phyloP scores from a whole-genome alignment of 441 rosid species.

The Rhodomyrtus psidioides region DNA sequence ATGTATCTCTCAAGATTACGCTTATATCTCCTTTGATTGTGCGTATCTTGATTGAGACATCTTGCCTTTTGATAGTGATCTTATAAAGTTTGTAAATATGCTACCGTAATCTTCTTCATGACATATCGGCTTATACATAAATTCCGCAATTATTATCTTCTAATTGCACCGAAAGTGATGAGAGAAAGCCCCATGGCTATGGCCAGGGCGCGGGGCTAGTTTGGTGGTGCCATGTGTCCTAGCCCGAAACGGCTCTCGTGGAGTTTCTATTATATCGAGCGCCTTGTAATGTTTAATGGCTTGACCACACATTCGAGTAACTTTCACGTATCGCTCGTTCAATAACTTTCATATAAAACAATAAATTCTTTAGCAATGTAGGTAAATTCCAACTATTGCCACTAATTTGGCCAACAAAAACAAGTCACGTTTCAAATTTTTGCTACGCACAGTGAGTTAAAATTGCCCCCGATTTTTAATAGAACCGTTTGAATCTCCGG shows the following conservation, averaged over 20 bases:
- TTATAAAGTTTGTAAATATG: too few species aligned
- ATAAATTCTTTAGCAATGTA: background rate
- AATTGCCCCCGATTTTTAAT: background rate
- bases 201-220: background rate
- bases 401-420: background rate
- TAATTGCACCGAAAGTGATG: background rate
- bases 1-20: too few species aligned
- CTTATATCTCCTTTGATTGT: too few species aligned
- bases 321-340: rapidly evolving
- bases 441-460: rapidly evolving
- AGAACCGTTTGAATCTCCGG: background rate
- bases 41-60: too few species aligned
- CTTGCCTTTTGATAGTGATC: too few species aligned
- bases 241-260: too few species aligned
- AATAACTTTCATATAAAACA: background rate
- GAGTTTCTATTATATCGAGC: background rate
- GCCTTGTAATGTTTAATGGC: background rate
- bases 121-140: too few species aligned
- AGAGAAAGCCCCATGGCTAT: background rate
- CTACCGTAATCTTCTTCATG: too few species aligned
- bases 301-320: background rate
- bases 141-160: too few species aligned
- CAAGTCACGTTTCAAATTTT: background rate
- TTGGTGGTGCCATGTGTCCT: background rate
- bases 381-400: background rate